Evolutionary conservation across 139 green algal genomes (phyloP).

Genomic region (Picochlorum sp.): DNA sequence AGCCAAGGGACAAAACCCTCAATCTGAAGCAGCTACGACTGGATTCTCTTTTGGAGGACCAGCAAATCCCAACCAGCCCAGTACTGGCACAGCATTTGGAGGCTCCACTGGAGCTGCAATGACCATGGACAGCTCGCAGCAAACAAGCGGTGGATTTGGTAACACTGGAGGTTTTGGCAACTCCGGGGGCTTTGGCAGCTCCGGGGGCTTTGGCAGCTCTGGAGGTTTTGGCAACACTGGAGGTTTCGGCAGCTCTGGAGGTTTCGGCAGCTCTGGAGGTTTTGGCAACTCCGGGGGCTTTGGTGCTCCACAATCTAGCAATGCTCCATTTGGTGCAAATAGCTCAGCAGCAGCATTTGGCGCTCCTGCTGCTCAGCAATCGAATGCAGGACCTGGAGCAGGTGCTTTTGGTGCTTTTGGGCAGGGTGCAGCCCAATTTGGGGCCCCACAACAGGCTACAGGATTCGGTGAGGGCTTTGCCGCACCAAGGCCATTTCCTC

Average conservation of each 20-base stretch:
- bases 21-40: background rate
- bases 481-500: background rate
- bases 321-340: slow-evolving; percentile 3
- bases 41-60: background rate
- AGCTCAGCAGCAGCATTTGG: background rate
- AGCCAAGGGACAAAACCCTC: background rate
- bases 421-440: too few relatives aligned
- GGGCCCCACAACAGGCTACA: background rate
- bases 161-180: too few relatives aligned
- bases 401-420: too few relatives aligned
- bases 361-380: slow-evolving; percentile 4
- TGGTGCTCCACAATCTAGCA: background rate
- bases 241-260: background rate
- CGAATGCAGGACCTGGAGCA: background rate
- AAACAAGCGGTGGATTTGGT: too few relatives aligned
- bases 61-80: background rate
- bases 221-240: background rate
- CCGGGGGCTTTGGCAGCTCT: slow-evolving; percentile 6
- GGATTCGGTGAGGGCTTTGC: slow-evolving; percentile 8
- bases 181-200: too few relatives aligned
- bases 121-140: too few relatives aligned
- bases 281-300: slow-evolving; percentile 8
- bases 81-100: background rate
- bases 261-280: slow-evolving; percentile 9
- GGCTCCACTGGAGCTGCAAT: background rate